These are phyloP conservation scores for Eutrema japonicum DNA, from an alignment of 345 rosid species.

Conservation along the genomic window DNA sequence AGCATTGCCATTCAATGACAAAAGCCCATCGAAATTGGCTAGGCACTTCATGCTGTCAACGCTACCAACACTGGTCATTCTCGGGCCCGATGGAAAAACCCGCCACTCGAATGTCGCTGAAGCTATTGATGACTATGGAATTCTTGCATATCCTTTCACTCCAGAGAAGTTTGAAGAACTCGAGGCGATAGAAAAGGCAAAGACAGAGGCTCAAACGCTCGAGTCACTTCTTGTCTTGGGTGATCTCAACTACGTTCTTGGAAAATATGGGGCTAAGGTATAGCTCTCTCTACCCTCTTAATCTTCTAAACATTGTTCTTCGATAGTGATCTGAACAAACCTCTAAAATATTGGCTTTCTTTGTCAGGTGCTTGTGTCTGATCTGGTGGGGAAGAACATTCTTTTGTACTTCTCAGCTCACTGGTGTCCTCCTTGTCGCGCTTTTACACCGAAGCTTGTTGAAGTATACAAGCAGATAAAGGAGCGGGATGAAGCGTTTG, in stretches of 20 bases:
- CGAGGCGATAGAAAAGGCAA: slow-evolving; percentile 56
- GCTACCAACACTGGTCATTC: slow-evolving; percentile 64
- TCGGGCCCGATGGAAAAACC: slow-evolving; percentile 77
- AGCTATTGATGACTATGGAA: slow-evolving; percentile 64
- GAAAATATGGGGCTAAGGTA: slow-evolving; percentile 62
- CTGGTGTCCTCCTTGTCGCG: slow-evolving; percentile 69
- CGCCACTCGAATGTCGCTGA: slow-evolving; percentile 59
- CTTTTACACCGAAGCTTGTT: slow-evolving; percentile 63
- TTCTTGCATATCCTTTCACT: slow-evolving; percentile 69
- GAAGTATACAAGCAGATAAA: slow-evolving; percentile 65
- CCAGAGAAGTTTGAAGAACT: slow-evolving; percentile 67
- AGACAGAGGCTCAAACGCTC: slow-evolving; percentile 58
- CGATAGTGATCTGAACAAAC: neutral
- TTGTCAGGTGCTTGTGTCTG: slow-evolving; percentile 59
- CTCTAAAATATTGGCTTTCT: neutral
- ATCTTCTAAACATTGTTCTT: neutral
- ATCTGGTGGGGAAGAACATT: slow-evolving; percentile 66
- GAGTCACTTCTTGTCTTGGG: slow-evolving; percentile 63
- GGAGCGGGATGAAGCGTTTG: slow-evolving; percentile 54
- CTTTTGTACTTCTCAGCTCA: slow-evolving; percentile 77
- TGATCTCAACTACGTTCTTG: slow-evolving; percentile 63
- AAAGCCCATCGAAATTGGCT: slow-evolving; percentile 51
- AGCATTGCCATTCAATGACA: slow-evolving; percentile 66
- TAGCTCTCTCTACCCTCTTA: slow-evolving; percentile 6
- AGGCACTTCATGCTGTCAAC: slow-evolving; percentile 58